Conservation (phyloP, 2,329 filamentous ascomycete species). For the Diaporthe sp. region DNA sequence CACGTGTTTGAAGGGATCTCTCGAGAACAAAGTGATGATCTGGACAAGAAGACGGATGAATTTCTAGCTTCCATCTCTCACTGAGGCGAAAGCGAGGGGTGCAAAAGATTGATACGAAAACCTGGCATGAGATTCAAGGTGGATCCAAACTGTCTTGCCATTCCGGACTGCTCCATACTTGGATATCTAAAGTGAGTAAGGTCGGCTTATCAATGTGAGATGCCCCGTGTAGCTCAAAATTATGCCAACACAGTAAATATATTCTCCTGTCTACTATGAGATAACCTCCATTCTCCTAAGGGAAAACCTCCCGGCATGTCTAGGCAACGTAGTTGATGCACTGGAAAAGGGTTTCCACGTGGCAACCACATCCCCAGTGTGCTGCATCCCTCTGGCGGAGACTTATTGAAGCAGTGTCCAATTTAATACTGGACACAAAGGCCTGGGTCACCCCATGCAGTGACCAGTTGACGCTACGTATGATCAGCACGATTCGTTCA, state of each 20-base stretch:
- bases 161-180: not conserved
- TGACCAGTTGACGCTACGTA: not conserved
- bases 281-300: no score
- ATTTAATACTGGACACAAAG: not conserved
- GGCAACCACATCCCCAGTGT: not conserved
- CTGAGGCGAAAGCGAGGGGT: not conserved
- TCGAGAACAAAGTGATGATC: conserved; percentile 35
- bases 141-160: not conserved
- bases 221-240: not conserved
- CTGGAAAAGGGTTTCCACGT: no score
- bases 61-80: conserved; percentile 34
- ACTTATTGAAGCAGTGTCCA: not conserved
- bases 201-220: not conserved
- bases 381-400: not conserved
- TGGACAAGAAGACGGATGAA: conserved; percentile 38
- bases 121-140: not conserved
- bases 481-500: conserved; percentile 23
- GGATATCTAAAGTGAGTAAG: not conserved
- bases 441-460: not conserved
- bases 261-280: no score
- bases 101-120: not conserved
- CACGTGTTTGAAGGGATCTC: conserved; percentile 36
- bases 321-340: no score
- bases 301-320: no score
- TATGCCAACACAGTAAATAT: not conserved